Conservation (phyloP, 805 yeast genomes). For the Saturnispora diversa region DNA sequence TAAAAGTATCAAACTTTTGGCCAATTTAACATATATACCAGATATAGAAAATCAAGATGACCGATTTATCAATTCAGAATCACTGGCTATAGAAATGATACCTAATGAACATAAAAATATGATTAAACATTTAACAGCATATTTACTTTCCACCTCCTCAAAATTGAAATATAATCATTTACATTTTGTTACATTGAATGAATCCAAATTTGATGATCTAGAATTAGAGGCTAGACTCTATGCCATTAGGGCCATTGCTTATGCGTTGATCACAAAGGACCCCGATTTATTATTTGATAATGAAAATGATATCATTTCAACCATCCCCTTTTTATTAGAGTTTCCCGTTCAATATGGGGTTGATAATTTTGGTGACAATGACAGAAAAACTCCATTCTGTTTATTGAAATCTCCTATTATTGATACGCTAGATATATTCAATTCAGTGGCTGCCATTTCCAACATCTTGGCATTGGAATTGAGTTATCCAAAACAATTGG, state of each 20-base stretch:
- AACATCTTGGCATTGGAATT: constrained; percentile 38
- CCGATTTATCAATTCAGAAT: background rate
- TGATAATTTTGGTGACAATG: constrained; percentile 15
- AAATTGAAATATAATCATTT: constrained; percentile 18
- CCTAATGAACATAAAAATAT: constrained; percentile 13
- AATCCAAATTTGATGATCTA: constrained; percentile 13
- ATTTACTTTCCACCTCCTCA: constrained; percentile 29
- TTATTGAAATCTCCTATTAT: constrained; percentile 25
- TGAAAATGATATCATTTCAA: constrained; percentile 33
- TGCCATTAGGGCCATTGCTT: constrained; percentile 38
- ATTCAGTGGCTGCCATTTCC: constrained; percentile 41
- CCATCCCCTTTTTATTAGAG: constrained; percentile 43
- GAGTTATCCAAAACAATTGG: constrained; percentile 28
- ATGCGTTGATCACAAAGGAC: constrained; percentile 34
- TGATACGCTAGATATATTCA: constrained; percentile 33
- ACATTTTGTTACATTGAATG: constrained; percentile 21
- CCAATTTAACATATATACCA: constrained; percentile 2
- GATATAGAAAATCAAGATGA: constrained; percentile 25
- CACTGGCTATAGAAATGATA: background rate
- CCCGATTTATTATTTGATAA: constrained; percentile 36
- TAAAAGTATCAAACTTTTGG: constrained; percentile 5
- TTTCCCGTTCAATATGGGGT: constrained; percentile 34
- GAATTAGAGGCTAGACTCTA: constrained; percentile 21
- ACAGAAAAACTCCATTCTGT: constrained; percentile 18
- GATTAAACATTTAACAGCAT: constrained; percentile 26